These are phyloP conservation scores for Aspergillus awamori DNA, from an alignment of 2,329 filamentous ascomycete species.

Conservation along the genomic window DNA sequence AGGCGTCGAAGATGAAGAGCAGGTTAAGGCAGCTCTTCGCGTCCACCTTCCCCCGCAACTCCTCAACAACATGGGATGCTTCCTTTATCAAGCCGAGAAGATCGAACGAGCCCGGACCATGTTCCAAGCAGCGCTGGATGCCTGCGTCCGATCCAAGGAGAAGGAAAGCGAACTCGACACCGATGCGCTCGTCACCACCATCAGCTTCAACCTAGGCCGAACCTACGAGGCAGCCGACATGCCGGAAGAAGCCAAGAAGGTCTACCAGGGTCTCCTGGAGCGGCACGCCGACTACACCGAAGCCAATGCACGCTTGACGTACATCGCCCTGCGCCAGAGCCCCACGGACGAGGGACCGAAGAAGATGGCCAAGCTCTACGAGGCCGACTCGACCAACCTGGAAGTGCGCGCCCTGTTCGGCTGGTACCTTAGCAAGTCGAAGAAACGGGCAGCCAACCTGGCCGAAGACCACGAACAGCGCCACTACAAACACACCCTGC, in stretches of 20 bases:
- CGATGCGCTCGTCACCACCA: constrained; percentile 89
- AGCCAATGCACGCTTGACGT: constrained; percentile 83
- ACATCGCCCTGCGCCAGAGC: constrained; percentile 79
- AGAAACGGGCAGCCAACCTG: constrained; percentile 78
- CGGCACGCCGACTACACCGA: constrained; percentile 92
- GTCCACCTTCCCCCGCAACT: constrained; percentile 84
- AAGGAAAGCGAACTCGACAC: constrained; percentile 77
- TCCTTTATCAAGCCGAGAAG: constrained; percentile 86
- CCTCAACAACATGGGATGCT: constrained; percentile 96
- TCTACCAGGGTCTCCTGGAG: constrained; percentile 82
- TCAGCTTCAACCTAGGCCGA: constrained; percentile 93
- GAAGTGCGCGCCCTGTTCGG: constrained; percentile 92
- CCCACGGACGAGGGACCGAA: constrained; percentile 86
- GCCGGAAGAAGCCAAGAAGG: constrained; percentile 78
- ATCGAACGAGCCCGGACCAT: constrained; percentile 77
- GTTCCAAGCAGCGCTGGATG: constrained; percentile 88
- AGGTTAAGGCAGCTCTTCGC: constrained; percentile 62
- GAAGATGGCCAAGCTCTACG: constrained; percentile 80
- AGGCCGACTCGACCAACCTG: constrained; percentile 79
- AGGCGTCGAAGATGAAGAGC: constrained; percentile 62
- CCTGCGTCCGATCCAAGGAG: constrained; percentile 79
- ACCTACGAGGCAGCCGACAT: constrained; percentile 87
- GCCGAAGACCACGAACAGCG: constrained; percentile 88
- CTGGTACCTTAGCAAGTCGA: constrained; percentile 90
- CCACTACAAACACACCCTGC: constrained; percentile 94